A percentile compares a stretch with the other conserved stretches of the same genome.
Evolutionary conservation across 1,284 basidiomycete species (phyloP).

Genomic region (Heimioporus retisporus): DNA sequence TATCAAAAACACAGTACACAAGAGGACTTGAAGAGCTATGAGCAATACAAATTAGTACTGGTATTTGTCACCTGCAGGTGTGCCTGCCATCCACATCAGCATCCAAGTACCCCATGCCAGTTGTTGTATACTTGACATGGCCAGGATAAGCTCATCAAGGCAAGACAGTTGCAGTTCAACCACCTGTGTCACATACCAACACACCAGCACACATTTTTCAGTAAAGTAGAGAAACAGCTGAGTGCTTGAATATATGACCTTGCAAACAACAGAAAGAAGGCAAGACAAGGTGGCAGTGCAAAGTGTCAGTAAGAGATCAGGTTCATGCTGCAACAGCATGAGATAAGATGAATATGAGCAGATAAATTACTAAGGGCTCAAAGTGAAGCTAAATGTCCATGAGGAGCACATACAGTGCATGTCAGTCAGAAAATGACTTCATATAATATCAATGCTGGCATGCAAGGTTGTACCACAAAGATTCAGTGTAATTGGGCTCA

Average conservation of each 20-base stretch:
- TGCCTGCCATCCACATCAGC: slow-evolving; percentile 45
- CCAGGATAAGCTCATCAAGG: slow-evolving; percentile 58
- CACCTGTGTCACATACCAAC: slow-evolving; percentile 75
- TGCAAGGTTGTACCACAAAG: slow-evolving; percentile 74
- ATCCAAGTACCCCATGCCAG: background rate
- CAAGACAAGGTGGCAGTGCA: slow-evolving; percentile 59
- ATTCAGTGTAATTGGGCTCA: slow-evolving; percentile 65
- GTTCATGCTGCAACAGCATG: slow-evolving; percentile 25
- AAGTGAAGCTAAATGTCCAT: slow-evolving; percentile 49
- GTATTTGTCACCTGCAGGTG: slow-evolving; percentile 57
- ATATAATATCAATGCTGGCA: slow-evolving; percentile 71
- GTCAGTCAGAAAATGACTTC: slow-evolving; percentile 73
- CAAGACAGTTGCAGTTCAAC: slow-evolving; percentile 64
- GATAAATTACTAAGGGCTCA: slow-evolving; percentile 43
- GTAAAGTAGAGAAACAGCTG: slow-evolving; percentile 79
- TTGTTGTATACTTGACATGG: slow-evolving; percentile 47
- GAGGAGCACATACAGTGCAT: slow-evolving; percentile 62
- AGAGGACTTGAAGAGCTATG: no score
- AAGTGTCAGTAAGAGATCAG: slow-evolving; percentile 52
- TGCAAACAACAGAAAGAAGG: slow-evolving; percentile 69
- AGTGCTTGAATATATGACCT: slow-evolving; percentile 80
- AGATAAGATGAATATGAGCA: slow-evolving; percentile 6
- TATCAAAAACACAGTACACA: no score
- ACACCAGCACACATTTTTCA: slow-evolving; percentile 76
- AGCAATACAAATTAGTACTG: slow-evolving; percentile 50